Evolutionary conservation across 805 yeast genomes (phyloP), one percentile per base, ranked within the genome.

Genomic region (Myxozyma monticola): DNA sequence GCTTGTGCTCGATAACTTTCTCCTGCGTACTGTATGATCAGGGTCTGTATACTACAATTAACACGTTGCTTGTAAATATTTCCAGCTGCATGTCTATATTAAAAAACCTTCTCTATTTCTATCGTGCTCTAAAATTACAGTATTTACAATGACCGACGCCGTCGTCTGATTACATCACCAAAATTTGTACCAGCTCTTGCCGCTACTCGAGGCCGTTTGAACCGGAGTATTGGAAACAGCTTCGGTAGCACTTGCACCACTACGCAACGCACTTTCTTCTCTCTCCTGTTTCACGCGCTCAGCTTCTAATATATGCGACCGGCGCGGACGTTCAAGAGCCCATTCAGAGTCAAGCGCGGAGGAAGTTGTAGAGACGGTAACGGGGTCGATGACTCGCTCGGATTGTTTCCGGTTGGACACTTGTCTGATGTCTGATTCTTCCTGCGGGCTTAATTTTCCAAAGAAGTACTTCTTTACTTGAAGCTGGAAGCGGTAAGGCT

Each of bases 301-400:
- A 0, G 93, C 95, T 64, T 83, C 87, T 49, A 85, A 76, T 9
- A 81, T 73, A 61, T 87, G 96, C 56, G 80, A 78, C 58, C 82
- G 78, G 46, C 81, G 80, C 4, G 88, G 93, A 68, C 85, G 75
- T 64, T 78, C 85, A 70, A 79, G 70, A 2, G 79, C 83, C 51
- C 72, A 71, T 51, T 78, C 81, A 25, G 66, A 38, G 6, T 54
- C 56, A 8, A 42, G 28, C 9, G 59, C 38, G 24, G 64, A 64
- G 41, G 59, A 56, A n/a, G n/a, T n/a, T 24, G 63, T 59, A 6
- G 59, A 55, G 12, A 62, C 68, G 4, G 80, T 76, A 1, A 49
- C 62, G 63, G 63, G 61, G 74, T 62, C 51, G 70, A 62, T 61
- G 70, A 65, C 38, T 2, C 57, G 39, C 9, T 38, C 50, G 12